Evolutionary conservation across 2,329 filamentous ascomycete species (phyloP).

Genomic region (Colletotrichum noveboracense): DNA sequence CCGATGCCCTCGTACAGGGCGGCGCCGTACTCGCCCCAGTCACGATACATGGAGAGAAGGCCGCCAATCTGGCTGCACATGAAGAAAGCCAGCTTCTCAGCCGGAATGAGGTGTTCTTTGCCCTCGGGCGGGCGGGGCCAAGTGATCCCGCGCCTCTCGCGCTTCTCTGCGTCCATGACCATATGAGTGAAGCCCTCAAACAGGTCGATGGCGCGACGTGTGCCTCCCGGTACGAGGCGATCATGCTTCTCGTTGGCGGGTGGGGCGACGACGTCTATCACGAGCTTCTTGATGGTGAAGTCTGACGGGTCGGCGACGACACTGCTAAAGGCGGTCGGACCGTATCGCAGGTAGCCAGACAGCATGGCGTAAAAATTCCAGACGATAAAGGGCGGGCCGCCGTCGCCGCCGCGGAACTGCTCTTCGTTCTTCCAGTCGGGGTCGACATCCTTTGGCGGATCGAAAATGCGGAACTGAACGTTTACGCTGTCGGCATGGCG

Average conservation of each 20-base stretch:
- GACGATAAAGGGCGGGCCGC: conserved; percentile 20
- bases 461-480: conserved; percentile 24
- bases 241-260: conserved; percentile 18
- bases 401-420: conserved; percentile 19
- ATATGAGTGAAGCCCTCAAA: conserved; percentile 14
- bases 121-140: conserved; percentile 19
- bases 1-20: conserved; percentile 20
- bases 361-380: conserved; percentile 25
- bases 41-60: conserved; percentile 18
- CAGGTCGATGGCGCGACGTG: conserved; percentile 1
- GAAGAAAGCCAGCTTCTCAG: conserved; percentile 24
- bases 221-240: conserved; percentile 13
- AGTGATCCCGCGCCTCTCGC: conserved; percentile 7
- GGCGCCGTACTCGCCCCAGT: conserved; percentile 20
- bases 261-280: conserved; percentile 20
- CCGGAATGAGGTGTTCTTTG: conserved; percentile 14
- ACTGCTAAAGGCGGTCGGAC: conserved; percentile 17
- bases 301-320: conserved; percentile 4
- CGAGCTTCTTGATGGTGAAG: conserved; percentile 18
- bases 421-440: conserved; percentile 22
- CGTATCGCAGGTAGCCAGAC: conserved; percentile 19
- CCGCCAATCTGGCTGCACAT: conserved; percentile 19
- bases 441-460: conserved; percentile 19
- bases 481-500: conserved; percentile 17
- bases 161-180: conserved; percentile 12